A percentile compares a stretch with the other conserved stretches of the same genome.
Evolutionary conservation across 1,284 basidiomycete genomes (phyloP).

Genomic region (Blastosporella zonata): DNA sequence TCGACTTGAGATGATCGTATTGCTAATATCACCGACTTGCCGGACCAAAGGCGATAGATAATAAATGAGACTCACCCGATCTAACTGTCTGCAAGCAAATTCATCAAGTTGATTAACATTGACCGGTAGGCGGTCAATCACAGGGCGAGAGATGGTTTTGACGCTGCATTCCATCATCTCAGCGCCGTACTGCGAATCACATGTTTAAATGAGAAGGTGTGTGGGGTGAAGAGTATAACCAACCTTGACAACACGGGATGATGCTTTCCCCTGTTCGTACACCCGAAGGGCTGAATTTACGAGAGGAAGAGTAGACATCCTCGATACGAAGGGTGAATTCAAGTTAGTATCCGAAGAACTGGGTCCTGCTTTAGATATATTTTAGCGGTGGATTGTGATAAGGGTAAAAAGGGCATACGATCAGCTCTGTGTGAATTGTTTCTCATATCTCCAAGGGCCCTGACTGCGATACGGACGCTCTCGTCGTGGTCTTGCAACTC

Average conservation of each 20-base stretch:
- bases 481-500: slow-evolving; percentile 36
- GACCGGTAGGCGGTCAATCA: slow-evolving; percentile 75
- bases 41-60: neutral
- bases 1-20: too few species aligned
- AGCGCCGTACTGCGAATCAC: slow-evolving; percentile 68
- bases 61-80: slow-evolving; percentile 51
- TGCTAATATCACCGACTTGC: neutral
- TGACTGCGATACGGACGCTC: slow-evolving; percentile 62
- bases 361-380: neutral
- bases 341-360: slow-evolving; percentile 16
- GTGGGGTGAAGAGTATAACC: slow-evolving; percentile 16
- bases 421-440: slow-evolving; percentile 32
- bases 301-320: slow-evolving; percentile 45
- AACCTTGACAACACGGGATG: slow-evolving; percentile 77
- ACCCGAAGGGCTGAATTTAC: slow-evolving; percentile 69
- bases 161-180: slow-evolving; percentile 87
- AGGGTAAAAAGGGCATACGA: slow-evolving; percentile 9
- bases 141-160: slow-evolving; percentile 81
- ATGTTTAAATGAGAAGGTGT: slow-evolving; percentile 12
- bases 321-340: slow-evolving; percentile 32
- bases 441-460: slow-evolving; percentile 69
- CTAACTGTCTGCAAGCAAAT: slow-evolving; percentile 84
- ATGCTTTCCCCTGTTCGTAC: slow-evolving; percentile 77
- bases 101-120: slow-evolving; percentile 79
- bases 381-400: neutral